Conservation (phyloP, 2,329 filamentous ascomycete genomes). For the Chaetothyriales sp. region DNA sequence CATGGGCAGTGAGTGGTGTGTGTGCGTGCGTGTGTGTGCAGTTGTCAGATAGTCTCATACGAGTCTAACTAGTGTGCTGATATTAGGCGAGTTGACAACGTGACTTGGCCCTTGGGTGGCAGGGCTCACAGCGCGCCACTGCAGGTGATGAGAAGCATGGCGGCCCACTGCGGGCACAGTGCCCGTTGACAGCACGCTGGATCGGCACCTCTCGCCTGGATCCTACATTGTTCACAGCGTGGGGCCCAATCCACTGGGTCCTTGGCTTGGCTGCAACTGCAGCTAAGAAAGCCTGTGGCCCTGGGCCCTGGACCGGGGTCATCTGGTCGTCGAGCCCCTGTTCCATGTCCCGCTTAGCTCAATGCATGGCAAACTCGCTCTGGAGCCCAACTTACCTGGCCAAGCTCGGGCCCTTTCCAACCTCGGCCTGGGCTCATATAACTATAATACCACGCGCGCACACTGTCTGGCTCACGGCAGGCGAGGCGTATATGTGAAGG, state of each 20-base stretch:
- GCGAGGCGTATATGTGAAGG: not conserved
- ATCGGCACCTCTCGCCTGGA: too few relatives aligned
- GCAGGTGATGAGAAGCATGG: not conserved
- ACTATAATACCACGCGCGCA: not conserved
- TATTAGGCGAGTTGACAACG: too few relatives aligned
- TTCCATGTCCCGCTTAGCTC: not conserved
- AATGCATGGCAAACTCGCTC: not conserved
- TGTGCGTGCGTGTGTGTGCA: too few relatives aligned
- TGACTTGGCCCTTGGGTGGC: not conserved
- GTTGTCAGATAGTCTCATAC: not conserved
- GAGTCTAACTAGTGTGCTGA: not conserved
- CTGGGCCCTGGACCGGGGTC: not conserved
- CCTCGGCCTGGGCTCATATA: not conserved
- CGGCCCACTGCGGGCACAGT: not conserved
- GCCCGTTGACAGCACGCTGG: not conserved
- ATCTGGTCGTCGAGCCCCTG: not conserved
- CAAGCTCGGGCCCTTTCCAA: not conserved
- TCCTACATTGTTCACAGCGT: not conserved
- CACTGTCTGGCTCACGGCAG: not conserved
- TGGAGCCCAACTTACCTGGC: too few relatives aligned
- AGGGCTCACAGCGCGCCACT: not conserved
- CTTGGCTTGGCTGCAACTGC: not conserved
- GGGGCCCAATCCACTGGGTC: not conserved
- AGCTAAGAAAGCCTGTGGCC: not conserved
- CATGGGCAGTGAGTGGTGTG: not conserved